Percentiles rank a stretch among this genome's conserved stretches.
Conservation (phyloP, 176 grass and related monocot species). For the Oryza glumipatula region DNA sequence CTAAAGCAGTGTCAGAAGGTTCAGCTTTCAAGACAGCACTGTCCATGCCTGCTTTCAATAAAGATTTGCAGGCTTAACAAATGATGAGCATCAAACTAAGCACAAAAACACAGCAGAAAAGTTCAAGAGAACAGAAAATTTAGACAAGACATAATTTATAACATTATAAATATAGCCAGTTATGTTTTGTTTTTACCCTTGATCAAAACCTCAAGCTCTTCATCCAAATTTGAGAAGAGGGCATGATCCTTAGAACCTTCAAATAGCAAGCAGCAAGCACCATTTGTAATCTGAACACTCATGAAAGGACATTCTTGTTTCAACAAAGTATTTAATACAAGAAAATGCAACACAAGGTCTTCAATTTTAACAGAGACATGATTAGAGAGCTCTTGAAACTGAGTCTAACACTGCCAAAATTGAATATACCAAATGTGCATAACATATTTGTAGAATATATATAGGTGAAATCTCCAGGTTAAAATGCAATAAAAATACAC, state of each 20-base stretch:
- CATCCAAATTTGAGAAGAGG: slow-evolving; percentile 45
- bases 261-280: slow-evolving; percentile 72
- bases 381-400: slow-evolving; percentile 5
- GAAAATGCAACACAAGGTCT: slow-evolving; percentile 23
- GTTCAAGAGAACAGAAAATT: background rate
- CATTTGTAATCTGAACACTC: slow-evolving; percentile 70
- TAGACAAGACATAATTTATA: slow-evolving; percentile 18
- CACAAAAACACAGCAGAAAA: slow-evolving; percentile 3
- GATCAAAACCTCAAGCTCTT: slow-evolving; percentile 48
- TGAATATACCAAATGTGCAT: background rate
- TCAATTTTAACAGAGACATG: background rate
- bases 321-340: slow-evolving; percentile 42
- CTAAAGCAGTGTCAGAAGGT: slow-evolving; percentile 32
- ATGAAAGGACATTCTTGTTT: slow-evolving; percentile 51
- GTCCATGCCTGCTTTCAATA: slow-evolving; percentile 56
- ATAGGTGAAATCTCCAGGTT: slow-evolving; percentile 2
- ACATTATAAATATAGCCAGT: background rate
- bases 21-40: slow-evolving; percentile 28
- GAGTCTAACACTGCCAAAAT: slow-evolving; percentile 6
- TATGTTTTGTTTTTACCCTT: slow-evolving; percentile 51
- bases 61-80: slow-evolving; percentile 6
- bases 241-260: slow-evolving; percentile 57
- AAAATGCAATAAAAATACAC: slow-evolving; percentile 10
- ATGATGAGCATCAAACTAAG: background rate
- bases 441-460: background rate